phyloP scores from a whole-genome alignment of 257 asterid species.

The Gentiana macrophylla region DNA sequence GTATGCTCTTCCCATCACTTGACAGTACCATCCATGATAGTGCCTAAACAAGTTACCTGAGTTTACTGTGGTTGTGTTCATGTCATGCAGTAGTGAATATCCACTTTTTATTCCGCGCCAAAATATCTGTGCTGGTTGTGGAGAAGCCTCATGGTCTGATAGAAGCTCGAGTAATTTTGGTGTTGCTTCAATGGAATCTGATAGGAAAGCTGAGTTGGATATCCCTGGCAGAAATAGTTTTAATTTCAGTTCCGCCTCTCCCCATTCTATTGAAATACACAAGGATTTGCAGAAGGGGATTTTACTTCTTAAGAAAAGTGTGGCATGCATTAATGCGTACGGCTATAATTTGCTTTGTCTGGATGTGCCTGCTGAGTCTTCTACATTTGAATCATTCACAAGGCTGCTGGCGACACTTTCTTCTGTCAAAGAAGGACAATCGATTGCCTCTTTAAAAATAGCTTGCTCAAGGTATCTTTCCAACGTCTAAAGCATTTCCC shows the following conservation, averaged over 20 bases:
- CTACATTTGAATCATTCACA: slow-evolving; percentile 92
- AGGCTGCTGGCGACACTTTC: slow-evolving; percentile 74
- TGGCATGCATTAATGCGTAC: slow-evolving; percentile 85
- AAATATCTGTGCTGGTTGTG: slow-evolving; percentile 67
- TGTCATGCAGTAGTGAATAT: slow-evolving; percentile 57
- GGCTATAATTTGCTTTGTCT: slow-evolving; percentile 60
- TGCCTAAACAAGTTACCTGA: no score
- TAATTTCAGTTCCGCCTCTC: slow-evolving; percentile 69
- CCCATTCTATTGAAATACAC: slow-evolving; percentile 76
- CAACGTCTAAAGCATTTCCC: background rate
- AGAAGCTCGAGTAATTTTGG: slow-evolving; percentile 92
- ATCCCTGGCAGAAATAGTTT: slow-evolving; percentile 65
- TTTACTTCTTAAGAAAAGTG: slow-evolving; percentile 96
- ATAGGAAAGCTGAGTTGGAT: slow-evolving; percentile 68
- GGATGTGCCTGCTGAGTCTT: slow-evolving; percentile 78
- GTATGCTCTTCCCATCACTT: background rate
- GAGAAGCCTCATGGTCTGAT: slow-evolving; percentile 93
- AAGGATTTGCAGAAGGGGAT: slow-evolving; percentile 99
- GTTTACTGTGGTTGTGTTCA: slow-evolving; percentile 2
- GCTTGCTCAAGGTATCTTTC: slow-evolving; percentile 56
- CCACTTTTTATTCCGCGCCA: slow-evolving; percentile 94
- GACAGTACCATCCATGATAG: no score
- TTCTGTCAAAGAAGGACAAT: slow-evolving; percentile 88
- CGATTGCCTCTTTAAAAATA: slow-evolving; percentile 60
- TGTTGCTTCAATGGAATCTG: slow-evolving; percentile 88